phyloP scores from a whole-genome alignment of 371 early-diverging fungal genomes.

The Smittium culicis region DNA sequence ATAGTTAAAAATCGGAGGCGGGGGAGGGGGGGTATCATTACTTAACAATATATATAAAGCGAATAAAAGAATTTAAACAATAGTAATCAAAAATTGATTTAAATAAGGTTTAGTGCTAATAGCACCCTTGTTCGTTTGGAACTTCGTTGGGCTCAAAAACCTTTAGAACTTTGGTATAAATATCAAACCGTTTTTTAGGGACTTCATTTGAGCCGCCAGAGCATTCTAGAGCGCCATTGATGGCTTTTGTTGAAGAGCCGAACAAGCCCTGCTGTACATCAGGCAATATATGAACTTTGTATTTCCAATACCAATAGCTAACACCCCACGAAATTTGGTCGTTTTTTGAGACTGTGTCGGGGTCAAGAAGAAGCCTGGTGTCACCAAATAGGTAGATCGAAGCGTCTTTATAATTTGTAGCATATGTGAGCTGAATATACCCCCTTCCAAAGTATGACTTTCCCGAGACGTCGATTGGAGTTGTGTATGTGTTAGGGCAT shows the following conservation, averaged over 20 bases:
- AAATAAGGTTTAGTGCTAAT: no score
- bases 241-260: conserved; percentile 28
- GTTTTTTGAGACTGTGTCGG: conserved; percentile 18
- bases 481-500: not conserved
- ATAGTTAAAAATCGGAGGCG: no score
- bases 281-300: conserved; percentile 19
- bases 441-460: conserved; percentile 32
- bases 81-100: no score
- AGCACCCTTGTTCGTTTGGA: conserved; percentile 30
- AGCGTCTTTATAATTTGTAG: conserved; percentile 27
- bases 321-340: conserved; percentile 26
- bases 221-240: conserved; percentile 34
- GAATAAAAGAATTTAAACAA: no score
- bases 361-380: conserved; percentile 17
- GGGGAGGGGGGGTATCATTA: no score
- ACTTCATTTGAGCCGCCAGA: conserved; percentile 24
- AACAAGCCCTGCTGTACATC: conserved; percentile 27
- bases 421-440: conserved; percentile 32
- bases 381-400: conserved; percentile 26
- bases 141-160: conserved; percentile 21
- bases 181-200: conserved; percentile 30
- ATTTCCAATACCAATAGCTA: conserved; percentile 31
- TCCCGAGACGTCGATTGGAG: conserved; percentile 14
- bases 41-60: no score
- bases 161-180: conserved; percentile 24